Conservation (phyloP, 192 early-diverging fungal genomes). For the Backusella mclennaniae region DNA sequence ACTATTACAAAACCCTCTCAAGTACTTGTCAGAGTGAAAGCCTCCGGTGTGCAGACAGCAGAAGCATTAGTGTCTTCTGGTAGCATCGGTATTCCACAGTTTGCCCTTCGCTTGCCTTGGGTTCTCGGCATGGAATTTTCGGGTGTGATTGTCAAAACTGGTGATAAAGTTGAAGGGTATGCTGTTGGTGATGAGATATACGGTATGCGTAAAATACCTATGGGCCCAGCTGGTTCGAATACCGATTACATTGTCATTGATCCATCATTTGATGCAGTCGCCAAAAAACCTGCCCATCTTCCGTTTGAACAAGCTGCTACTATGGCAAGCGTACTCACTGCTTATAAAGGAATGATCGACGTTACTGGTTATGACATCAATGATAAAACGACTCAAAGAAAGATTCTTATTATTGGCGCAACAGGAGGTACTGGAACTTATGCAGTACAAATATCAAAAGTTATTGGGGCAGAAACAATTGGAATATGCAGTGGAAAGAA, state of each 20-base stretch:
- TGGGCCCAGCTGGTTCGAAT: slow-evolving; percentile 19
- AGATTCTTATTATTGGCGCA: slow-evolving; percentile 47
- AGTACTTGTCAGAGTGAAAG: slow-evolving; percentile 14
- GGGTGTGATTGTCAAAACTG: slow-evolving; percentile 19
- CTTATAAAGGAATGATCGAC: slow-evolving; percentile 11
- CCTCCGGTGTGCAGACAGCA: slow-evolving; percentile 29
- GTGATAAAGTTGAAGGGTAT: slow-evolving; percentile 18
- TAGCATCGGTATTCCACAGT: neutral
- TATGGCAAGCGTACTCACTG: slow-evolving; percentile 14
- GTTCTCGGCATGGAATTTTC: slow-evolving; percentile 25
- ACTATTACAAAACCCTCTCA: neutral
- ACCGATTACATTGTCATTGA: slow-evolving; percentile 22
- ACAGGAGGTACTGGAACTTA: slow-evolving; percentile 50
- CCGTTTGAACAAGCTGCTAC: slow-evolving; percentile 22
- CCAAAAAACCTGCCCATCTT: slow-evolving; percentile 19
- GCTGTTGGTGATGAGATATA: slow-evolving; percentile 29
- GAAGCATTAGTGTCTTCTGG: slow-evolving; percentile 20
- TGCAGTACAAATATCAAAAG: slow-evolving; percentile 51
- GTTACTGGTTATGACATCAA: neutral
- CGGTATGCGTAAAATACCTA: neutral
- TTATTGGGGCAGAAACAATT: slow-evolving; percentile 36
- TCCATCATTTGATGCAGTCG: neutral
- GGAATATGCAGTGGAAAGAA: slow-evolving; percentile 52
- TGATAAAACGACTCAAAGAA: neutral
- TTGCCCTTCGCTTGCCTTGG: neutral